Conservation (phyloP, 805 yeast genomes). For the Teunomyces tritomae region DNA sequence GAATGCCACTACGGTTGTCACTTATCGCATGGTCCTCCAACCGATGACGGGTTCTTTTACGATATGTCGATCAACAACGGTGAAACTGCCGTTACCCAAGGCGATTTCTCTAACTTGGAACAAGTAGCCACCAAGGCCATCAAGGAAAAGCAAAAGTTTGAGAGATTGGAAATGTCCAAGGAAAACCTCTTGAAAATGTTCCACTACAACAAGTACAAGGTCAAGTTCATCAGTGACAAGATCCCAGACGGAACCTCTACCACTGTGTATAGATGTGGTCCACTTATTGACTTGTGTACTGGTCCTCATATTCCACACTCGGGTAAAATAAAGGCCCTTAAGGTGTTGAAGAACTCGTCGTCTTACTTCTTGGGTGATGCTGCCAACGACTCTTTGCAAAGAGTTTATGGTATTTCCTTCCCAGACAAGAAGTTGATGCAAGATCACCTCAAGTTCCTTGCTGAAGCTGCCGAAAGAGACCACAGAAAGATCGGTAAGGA, state of each 20-base stretch:
- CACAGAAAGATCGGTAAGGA: conserved; percentile 96
- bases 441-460: conserved; percentile 89
- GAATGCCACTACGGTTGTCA: conserved; percentile 96
- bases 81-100: conserved; percentile 64
- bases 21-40: conserved; percentile 87
- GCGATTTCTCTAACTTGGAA: conserved; percentile 83
- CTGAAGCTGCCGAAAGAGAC: conserved; percentile 94
- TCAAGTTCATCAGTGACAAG: conserved; percentile 78
- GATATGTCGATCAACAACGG: conserved; percentile 87
- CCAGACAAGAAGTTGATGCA: conserved; percentile 97
- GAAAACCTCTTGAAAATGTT: conserved; percentile 92
- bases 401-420: conserved; percentile 97
- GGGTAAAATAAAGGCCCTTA: conserved; percentile 91
- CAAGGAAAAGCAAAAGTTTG: conserved; percentile 93
- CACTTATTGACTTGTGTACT: conserved; percentile 91
- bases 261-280: conserved; percentile 97
- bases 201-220: conserved; percentile 92
- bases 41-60: conserved; percentile 95
- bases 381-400: conserved; percentile 89
- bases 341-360: conserved; percentile 91
- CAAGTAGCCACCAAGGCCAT: conserved; percentile 83
- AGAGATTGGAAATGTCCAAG: conserved; percentile 87
- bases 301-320: conserved; percentile 99
- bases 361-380: conserved; percentile 95
- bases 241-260: conserved; percentile 95